Evolutionary conservation across 2,329 filamentous ascomycete species (phyloP).

Genomic region (Mariannaea elegans): DNA sequence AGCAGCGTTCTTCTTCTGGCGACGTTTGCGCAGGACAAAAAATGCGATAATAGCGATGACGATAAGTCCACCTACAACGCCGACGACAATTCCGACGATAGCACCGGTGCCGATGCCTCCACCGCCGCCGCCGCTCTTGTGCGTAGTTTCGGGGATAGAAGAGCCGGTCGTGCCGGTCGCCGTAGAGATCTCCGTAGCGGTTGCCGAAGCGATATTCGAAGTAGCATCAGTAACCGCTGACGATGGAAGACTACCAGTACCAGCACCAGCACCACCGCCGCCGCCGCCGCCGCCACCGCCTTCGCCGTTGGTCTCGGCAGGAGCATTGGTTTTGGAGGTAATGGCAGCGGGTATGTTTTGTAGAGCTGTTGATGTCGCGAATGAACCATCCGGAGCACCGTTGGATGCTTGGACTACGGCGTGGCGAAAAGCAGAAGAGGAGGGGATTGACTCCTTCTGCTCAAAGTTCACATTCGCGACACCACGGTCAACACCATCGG

Average conservation of each 20-base stretch:
- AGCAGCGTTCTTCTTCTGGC: slow-evolving; percentile 37
- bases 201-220: too few species aligned
- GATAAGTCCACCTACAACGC: slow-evolving; percentile 48
- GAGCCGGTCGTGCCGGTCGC: background rate
- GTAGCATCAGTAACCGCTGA: too few species aligned
- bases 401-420: background rate
- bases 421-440: background rate
- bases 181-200: background rate
- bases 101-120: slow-evolving; percentile 52
- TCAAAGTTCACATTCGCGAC: background rate
- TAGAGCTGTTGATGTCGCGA: too few species aligned
- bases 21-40: slow-evolving; percentile 55
- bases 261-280: too few species aligned
- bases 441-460: slow-evolving; percentile 14
- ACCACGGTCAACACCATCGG: background rate
- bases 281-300: too few species aligned
- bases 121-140: slow-evolving; percentile 20
- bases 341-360: too few species aligned
- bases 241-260: too few species aligned
- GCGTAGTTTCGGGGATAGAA: background rate
- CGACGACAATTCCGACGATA: slow-evolving; percentile 59
- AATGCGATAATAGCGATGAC: slow-evolving; percentile 52
- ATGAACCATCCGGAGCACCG: too few species aligned
- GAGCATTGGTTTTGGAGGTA: too few species aligned
- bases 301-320: too few species aligned